These are phyloP conservation scores for Pseudocercospora cruenta DNA, from an alignment of 2,329 filamentous ascomycete species.

Conservation along the genomic window DNA sequence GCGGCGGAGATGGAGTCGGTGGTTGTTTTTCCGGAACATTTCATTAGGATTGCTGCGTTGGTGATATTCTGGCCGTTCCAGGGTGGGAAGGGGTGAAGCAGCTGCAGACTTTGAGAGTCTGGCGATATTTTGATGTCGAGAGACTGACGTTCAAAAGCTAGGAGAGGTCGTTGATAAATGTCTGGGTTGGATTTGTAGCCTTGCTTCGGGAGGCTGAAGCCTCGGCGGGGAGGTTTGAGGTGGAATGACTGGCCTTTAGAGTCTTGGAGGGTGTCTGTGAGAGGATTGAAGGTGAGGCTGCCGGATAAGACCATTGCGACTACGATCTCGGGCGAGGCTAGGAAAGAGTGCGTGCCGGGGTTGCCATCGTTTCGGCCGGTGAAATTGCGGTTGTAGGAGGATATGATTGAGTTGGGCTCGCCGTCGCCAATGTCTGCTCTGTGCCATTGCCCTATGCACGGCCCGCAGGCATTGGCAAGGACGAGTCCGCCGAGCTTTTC, in stretches of 20 bases:
- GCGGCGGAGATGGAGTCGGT: conserved; percentile 60
- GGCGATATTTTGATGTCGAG: conserved; percentile 84
- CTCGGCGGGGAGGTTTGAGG: conserved; percentile 66
- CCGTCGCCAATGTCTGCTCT: conserved; percentile 76
- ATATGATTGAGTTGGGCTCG: conserved; percentile 92
- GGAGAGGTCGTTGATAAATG: conserved; percentile 72
- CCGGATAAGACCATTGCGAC: conserved; percentile 85
- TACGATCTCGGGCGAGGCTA: conserved; percentile 86
- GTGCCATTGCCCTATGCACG: conserved; percentile 52
- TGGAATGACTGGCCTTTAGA: conserved; percentile 96
- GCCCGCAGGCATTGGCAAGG: conserved; percentile 89
- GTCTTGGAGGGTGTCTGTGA: conserved; percentile 84
- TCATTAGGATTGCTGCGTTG: conserved; percentile 90
- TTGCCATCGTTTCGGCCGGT: conserved; percentile 97
- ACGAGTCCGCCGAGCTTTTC: conserved; percentile 95
- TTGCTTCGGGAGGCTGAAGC: conserved; percentile 65
- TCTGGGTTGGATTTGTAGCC: conserved; percentile 78
- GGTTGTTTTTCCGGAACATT: conserved; percentile 77
- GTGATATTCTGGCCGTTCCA: conserved; percentile 56
- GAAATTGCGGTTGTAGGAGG: conserved; percentile 99
- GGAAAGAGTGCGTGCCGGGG: conserved; percentile 91
- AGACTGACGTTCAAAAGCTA: conserved; percentile 67
- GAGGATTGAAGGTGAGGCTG: conserved; percentile 87
- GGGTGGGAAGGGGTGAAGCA: conserved; percentile 79
- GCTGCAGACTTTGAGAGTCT: conserved; percentile 88